Base-by-base conservation (phyloP, 139 green algal species). In the Chlorella sp. region DNA sequence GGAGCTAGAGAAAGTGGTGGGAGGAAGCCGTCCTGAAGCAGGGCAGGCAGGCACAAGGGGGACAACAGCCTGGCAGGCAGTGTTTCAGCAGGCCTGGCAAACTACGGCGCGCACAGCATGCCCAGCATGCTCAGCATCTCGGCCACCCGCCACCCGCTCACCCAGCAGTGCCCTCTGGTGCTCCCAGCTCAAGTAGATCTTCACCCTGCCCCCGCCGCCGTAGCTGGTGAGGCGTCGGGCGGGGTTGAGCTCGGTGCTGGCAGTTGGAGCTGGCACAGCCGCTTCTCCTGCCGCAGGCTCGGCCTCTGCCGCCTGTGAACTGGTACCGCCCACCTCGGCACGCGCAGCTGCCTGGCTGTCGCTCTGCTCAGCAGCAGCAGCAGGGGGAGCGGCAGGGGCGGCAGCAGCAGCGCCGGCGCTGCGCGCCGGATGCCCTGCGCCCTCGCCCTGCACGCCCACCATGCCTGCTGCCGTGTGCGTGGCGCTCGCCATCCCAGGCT, bases 101-200 rank as follows among this genome's bases (percentile, higher is more conserved):
- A 57, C 48, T 9, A 57, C 48, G n/a, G n/a, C n/a, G n/a, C n/a
- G n/a, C n/a, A n/a, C n/a, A n/a, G n/a, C n/a, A n/a, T n/a, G n/a
- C n/a, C n/a, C n/a, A n/a, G 48, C 48, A 57, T 57, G 48, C 48
- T 57, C 71, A 78, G 24, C 24, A 19, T 40, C 32, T 39, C 21
- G 2, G 26, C 32, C 12, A 40, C 3, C 71, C 39, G 9, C 14
- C 40, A n/a, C 57, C 22, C 36, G 2, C 86, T 86, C 87, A 90
- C 87, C 87, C 66, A 91, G 66, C 30, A 91, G n/a, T 3, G 81
- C 80, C 42, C 75, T 32, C 80, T 91, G 88, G 66, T 91, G 88
- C 80, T 90, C 61, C 34, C 57, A 24, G 37, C 60, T 66, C 2
- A 92, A 32, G 48, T 88, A 86, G 11, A 92, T 89, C 81, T 91